Evolutionary conservation across 1,284 basidiomycete genomes (phyloP).

Genomic region (Lignosus rhinocerotis): DNA sequence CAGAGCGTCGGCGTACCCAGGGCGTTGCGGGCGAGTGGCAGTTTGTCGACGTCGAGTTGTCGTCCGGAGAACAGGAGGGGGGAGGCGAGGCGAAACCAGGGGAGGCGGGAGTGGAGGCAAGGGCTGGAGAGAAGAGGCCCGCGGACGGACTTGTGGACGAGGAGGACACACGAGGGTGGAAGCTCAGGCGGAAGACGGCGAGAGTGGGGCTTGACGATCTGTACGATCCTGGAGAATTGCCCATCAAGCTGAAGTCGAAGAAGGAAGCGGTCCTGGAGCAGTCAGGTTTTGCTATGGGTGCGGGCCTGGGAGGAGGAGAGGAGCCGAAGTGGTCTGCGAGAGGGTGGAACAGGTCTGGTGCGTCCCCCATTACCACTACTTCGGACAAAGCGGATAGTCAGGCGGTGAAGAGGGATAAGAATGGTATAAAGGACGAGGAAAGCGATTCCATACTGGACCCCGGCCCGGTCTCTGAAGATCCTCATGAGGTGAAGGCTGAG

Average conservation of each 20-base stretch:
- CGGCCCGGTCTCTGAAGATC: neutral
- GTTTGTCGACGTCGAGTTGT: conserved; percentile 50
- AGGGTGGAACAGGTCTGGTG: conserved; percentile 40
- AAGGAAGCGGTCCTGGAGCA: conserved; percentile 41
- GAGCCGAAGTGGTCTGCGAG: conserved; percentile 39
- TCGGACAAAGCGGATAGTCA: conserved; percentile 8
- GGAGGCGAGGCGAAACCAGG: neutral
- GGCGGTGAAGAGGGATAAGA: conserved; percentile 11
- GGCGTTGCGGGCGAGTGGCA: conserved; percentile 88
- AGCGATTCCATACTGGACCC: neutral
- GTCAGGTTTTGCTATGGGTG: neutral
- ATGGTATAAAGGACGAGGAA: conserved; percentile 10
- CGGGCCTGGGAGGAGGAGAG: conserved; percentile 17
- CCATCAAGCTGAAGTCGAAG: conserved; percentile 61
- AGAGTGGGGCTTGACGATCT: conserved; percentile 62
- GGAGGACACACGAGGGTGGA: conserved; percentile 63
- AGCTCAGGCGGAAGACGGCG: conserved; percentile 62
- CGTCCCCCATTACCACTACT: conserved; percentile 5
- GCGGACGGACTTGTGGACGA: conserved; percentile 41
- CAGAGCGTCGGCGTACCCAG: conserved; percentile 58
- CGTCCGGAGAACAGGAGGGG: conserved; percentile 25
- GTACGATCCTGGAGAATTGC: conserved; percentile 69
- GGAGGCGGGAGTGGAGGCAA: conserved; percentile 27
- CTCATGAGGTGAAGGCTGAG: conserved; percentile 16
- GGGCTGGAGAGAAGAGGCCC: conserved; percentile 35